Base-by-base conservation (phyloP, 495 filamentous ascomycete genomes). In the Podospora fimiseda region DNA sequence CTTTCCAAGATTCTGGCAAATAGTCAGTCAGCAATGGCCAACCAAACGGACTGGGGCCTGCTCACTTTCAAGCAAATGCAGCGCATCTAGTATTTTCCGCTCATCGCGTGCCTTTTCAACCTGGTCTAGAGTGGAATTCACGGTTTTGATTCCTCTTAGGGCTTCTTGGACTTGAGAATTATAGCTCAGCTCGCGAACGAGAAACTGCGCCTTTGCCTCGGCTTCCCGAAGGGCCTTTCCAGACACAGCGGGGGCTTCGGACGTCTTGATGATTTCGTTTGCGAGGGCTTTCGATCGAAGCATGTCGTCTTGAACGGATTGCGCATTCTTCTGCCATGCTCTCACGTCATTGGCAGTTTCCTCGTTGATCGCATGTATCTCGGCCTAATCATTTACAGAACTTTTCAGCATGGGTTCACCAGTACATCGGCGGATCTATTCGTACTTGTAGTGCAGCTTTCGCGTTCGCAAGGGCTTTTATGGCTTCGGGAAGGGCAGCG, bases 241-340 rank as follows among this genome's bases (percentile, higher is more conserved):
- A 0, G 87, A 71, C 9, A 79, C 72, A 39, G 80, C 73, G 2
- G 81, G 83, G 4, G 80, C 76, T 59, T 88, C 81, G 51, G 89
- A 82, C 52, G 86, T 74, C 50, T 80, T 77, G 8, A 89, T 78
- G 43, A 96, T 93, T 42, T 86, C 80, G 46, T 80, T 82, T 15
- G 90, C 88, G 22, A 84, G 83, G 9, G 76, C 73, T 55, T 84
- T 80, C 15, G 88, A 87, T 30, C 76, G 76, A 58, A 87, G 77
- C 52, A 96, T 88, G 58, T 95, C 91, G 24, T 79, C 75, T 60
- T 89, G 86, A n/a, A 95, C 80, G 46, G 85, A 81, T 64, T 86
- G 86, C 27, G 90, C 89, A 65, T 91, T 87, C 18, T 74, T 66
- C 50, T 93, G 86, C 91, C 91, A 96, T 54, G 81, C 75, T 61